Percentiles rank a stretch among this genome's conserved stretches.
Conservation (phyloP, 2,329 filamentous ascomycete genomes). For the Ascochyta viciae-villosae region DNA sequence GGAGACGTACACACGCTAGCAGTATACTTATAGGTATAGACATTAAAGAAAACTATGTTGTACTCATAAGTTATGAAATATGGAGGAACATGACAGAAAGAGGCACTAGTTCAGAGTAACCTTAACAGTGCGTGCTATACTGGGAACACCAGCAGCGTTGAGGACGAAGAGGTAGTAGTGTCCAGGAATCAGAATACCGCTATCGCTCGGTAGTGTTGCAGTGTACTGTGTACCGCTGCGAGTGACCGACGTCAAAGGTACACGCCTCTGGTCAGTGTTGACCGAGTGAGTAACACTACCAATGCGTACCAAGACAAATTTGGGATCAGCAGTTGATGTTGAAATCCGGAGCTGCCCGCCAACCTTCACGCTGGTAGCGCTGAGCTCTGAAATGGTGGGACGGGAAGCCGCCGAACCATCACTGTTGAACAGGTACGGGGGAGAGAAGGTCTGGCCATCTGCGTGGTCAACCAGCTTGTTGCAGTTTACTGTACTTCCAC, state of each 20-base stretch:
- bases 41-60: neutral
- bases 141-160: constrained; percentile 28
- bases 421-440: constrained; percentile 38
- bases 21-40: neutral
- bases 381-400: constrained; percentile 24
- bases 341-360: constrained; percentile 26
- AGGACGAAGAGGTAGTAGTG: constrained; percentile 35
- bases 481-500: constrained; percentile 30
- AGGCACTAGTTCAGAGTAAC: constrained; percentile 14
- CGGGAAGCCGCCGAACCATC: constrained; percentile 29
- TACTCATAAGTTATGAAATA: neutral
- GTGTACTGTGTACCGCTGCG: constrained; percentile 16
- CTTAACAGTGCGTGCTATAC: constrained; percentile 30
- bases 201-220: constrained; percentile 30
- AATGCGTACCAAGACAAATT: constrained; percentile 31
- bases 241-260: constrained; percentile 25
- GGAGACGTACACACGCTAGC: too few relatives aligned
- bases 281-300: constrained; percentile 40
- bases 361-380: constrained; percentile 25
- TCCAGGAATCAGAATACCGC: constrained; percentile 33
- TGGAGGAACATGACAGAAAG: neutral
- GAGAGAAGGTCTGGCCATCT: constrained; percentile 37
- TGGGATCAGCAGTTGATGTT: constrained; percentile 11
- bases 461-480: constrained; percentile 39
- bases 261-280: constrained; percentile 38